phyloP scores from a whole-genome alignment of 805 yeast species.

The Saturnispora serradocipensis region DNA sequence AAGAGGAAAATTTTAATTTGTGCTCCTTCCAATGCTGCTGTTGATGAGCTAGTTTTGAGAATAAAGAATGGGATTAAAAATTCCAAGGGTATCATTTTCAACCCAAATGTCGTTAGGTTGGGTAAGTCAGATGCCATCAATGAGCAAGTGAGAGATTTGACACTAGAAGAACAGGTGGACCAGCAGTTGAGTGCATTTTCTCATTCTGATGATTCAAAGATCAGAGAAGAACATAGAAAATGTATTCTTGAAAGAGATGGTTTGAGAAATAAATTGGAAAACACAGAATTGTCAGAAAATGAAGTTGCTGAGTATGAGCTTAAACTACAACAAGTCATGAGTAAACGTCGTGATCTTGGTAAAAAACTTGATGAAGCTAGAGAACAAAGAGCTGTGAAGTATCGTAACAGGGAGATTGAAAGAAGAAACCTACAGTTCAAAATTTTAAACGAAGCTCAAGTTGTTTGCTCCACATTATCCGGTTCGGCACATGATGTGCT shows the following conservation, averaged over 20 bases:
- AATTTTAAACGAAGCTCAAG: slow-evolving; percentile 64
- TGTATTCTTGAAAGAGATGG: slow-evolving; percentile 50
- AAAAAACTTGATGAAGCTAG: slow-evolving; percentile 69
- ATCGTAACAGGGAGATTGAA: slow-evolving; percentile 69
- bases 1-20: slow-evolving; percentile 69
- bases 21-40: slow-evolving; percentile 99
- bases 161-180: slow-evolving; percentile 82
- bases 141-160: slow-evolving; percentile 68
- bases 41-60: slow-evolving; percentile 86
- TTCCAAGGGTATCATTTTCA: slow-evolving; percentile 41
- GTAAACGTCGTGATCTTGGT: slow-evolving; percentile 58
- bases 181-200: slow-evolving; percentile 36
- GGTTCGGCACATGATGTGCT: slow-evolving; percentile 90
- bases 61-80: slow-evolving; percentile 61
- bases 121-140: slow-evolving; percentile 88
- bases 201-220: slow-evolving; percentile 33
- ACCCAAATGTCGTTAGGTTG: slow-evolving; percentile 70
- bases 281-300: slow-evolving; percentile 27
- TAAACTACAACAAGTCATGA: slow-evolving; percentile 46
- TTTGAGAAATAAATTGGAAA: slow-evolving; percentile 33
- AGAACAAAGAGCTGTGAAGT: slow-evolving; percentile 58
- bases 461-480: slow-evolving; percentile 85
- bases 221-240: slow-evolving; percentile 41
- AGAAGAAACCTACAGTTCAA: slow-evolving; percentile 66
- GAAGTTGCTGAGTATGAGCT: slow-evolving; percentile 41